A percentile compares a stretch with the other conserved stretches of the same genome.
Conservation (phyloP, 345 rosid genomes). For the Populus ilicifolia region DNA sequence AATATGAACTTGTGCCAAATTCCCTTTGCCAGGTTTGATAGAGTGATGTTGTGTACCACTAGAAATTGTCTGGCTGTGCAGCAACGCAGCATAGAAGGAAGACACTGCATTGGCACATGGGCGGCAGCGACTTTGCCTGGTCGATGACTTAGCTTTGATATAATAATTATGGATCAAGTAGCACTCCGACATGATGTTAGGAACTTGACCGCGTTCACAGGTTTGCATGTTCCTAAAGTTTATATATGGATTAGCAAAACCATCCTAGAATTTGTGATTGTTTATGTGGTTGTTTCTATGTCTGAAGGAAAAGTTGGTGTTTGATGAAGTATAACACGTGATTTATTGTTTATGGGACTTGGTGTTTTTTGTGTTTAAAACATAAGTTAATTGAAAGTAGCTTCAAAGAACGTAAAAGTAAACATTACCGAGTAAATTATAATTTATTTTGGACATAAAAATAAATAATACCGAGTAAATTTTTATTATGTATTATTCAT, state of each 20-base stretch:
- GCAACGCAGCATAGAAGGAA: neutral
- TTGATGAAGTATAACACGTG: too few relatives aligned
- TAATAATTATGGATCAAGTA: neutral
- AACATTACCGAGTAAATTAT: too few relatives aligned
- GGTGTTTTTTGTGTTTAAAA: too few relatives aligned
- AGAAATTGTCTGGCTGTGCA: slow-evolving; percentile 4
- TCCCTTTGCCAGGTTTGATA: neutral
- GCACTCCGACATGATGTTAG: neutral
- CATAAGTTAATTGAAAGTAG: too few relatives aligned
- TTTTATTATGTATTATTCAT: too few relatives aligned
- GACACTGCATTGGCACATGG: slow-evolving; percentile 5
- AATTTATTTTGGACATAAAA: too few relatives aligned
- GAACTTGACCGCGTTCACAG: neutral
- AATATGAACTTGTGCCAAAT: neutral
- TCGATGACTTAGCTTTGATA: neutral
- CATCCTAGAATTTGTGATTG: neutral
- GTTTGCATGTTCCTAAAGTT: neutral
- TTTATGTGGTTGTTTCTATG: too few relatives aligned
- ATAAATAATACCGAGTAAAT: too few relatives aligned
- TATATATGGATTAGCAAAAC: neutral
- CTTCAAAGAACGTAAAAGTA: too few relatives aligned
- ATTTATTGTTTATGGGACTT: too few relatives aligned
- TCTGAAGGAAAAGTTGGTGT: too few relatives aligned
- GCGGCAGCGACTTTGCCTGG: slow-evolving; percentile 5
- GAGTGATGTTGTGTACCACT: neutral